Evolutionary conservation across 2,329 filamentous ascomycete species (phyloP), one percentile per base, ranked within the genome.

Genomic region (Drechslera avenae): DNA sequence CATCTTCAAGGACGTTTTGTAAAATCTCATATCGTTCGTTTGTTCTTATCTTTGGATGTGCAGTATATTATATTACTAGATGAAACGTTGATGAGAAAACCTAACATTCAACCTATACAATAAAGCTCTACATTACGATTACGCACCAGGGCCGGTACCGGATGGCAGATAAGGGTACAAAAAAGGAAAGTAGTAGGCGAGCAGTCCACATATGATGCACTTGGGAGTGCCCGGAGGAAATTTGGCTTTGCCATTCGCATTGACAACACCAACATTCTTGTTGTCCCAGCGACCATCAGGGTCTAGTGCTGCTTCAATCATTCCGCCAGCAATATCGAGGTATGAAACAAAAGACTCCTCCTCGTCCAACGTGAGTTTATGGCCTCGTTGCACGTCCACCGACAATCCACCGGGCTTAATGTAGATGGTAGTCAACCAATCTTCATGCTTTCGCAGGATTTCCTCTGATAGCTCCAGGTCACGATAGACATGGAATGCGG

Each of bases 261-360:
- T 75, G 2, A 67, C 43, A 6, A 73, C 71, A 5, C 58, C 51
- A 19, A 67, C 60, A 43, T 64, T 64, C 53, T 49, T 54, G n/a
- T 42, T 51, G 28, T 59, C 56, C 31, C 50, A 61, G 6, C 31
- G 32, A 5, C 52, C 56, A 28, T 77, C 68, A 0, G 73, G 77
- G 4, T 73, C 74, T 9, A 35, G 28, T 2, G 31, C 39, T 12
- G 46, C 30, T 60, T 82, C 78, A 14, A 81, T 67, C 80, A 82
- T 82, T 1, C 60, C 78, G 1, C 75, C 78, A 1, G 77, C 71
- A 13, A 81, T 57, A 56, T 81, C 79, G 4, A 76, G 32, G 40
- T 77, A 81, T 1, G 64, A 71, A 2, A 81, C 23, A 21, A 72
- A 72, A 4, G 64, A 73, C 42, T 76, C 66, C 41, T 77, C 62